A percentile compares a stretch with the other conserved stretches of the same genome.
Conservation (phyloP, 331 rosid genomes). For the Rosa hybrid region DNA sequence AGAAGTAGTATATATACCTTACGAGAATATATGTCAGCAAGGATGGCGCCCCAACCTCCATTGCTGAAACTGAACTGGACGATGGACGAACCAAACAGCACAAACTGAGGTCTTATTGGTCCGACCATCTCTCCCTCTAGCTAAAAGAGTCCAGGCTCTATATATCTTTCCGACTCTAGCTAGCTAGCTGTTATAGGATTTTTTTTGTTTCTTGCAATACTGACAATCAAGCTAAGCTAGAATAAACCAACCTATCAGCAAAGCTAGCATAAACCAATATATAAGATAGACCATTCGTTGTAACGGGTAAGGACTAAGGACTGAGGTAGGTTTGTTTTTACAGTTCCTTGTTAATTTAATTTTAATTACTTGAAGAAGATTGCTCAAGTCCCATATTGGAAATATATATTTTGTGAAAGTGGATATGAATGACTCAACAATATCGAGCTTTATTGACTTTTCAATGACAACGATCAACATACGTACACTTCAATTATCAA, state of each 20-base stretch:
- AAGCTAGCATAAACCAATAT: not conserved
- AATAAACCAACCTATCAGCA: not conserved
- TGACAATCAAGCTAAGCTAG: not conserved
- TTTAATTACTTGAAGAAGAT: too few relatives aligned
- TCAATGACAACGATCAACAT: not conserved
- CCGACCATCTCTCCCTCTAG: constrained; percentile 47
- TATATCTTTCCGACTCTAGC: not conserved
- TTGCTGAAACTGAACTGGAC: constrained; percentile 49
- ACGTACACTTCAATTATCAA: not conserved
- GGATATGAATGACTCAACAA: not conserved
- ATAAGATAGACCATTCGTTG: not conserved
- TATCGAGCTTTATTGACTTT: not conserved
- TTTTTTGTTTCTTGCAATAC: not conserved
- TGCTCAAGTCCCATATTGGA: not conserved
- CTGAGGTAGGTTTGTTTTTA: not conserved
- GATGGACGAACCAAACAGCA: constrained; percentile 81
- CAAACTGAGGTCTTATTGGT: constrained; percentile 65
- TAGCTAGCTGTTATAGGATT: not conserved
- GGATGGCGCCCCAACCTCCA: constrained; percentile 73
- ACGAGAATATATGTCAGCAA: constrained; percentile 59
- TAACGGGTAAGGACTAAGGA: not conserved
- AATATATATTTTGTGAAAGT: not conserved
- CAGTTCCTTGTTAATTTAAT: not conserved
- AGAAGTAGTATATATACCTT: constrained; percentile 29
- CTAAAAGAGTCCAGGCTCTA: not conserved